Percentiles rank a stretch among this genome's conserved stretches.
Evolutionary conservation across 345 rosid species (phyloP).

Genomic region (Garcia nutans): DNA sequence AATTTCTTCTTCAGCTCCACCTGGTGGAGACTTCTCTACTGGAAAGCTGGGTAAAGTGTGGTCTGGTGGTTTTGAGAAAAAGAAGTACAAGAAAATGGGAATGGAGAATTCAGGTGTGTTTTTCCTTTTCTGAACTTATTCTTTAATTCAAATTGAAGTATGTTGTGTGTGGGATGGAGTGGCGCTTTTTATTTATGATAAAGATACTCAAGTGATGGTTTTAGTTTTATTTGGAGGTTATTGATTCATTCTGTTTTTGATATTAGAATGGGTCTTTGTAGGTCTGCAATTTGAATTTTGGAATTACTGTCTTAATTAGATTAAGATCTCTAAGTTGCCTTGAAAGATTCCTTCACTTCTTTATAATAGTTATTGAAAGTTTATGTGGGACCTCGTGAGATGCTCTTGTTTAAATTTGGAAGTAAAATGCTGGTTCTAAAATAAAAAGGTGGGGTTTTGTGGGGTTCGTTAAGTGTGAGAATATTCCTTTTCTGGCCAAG

Average conservation of each 20-base stretch:
- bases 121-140: constrained; percentile 11
- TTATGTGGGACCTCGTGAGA: constrained; percentile 31
- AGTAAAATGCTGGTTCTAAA: constrained; percentile 23
- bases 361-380: constrained; percentile 21
- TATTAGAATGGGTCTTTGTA: constrained; percentile 4
- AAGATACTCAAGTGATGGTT: background rate
- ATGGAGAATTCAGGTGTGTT: constrained; percentile 50
- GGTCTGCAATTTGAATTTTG: constrained; percentile 13
- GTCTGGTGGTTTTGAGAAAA: constrained; percentile 44
- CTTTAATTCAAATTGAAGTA: background rate
- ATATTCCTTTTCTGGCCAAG: constrained; percentile 29
- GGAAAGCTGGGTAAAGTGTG: constrained; percentile 49
- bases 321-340: constrained; percentile 18
- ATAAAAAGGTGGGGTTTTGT: constrained; percentile 22
- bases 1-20: constrained; percentile 47
- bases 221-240: constrained; percentile 3
- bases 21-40: constrained; percentile 41
- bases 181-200: too few species aligned
- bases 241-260: constrained; percentile 16
- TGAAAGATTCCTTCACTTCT: constrained; percentile 24
- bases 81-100: constrained; percentile 47
- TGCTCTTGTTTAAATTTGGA: constrained; percentile 29
- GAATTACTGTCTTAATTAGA: constrained; percentile 4
- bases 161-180: background rate
- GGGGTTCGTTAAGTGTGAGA: constrained; percentile 29